A percentile compares a stretch with the other conserved stretches of the same genome.
Evolutionary conservation across 225 moss, liverwort and hornwort species (phyloP).

Genomic region (Polytrichum formosum): DNA sequence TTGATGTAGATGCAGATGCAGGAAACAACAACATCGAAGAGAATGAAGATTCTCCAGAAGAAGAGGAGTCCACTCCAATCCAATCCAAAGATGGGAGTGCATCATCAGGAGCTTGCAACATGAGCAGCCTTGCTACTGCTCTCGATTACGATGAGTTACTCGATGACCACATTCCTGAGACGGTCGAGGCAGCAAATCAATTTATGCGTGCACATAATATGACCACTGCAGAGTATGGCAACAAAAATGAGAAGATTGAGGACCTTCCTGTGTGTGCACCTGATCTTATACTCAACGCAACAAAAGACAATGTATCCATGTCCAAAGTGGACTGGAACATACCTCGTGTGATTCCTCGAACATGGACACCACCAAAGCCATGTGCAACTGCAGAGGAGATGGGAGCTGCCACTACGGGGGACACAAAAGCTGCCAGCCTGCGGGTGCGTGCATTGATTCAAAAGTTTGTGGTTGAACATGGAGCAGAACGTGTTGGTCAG

Average conservation of each 20-base stretch:
- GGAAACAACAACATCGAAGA: too few species aligned
- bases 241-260: background rate
- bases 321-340: conserved; percentile 33
- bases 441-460: conserved; percentile 58
- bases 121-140: background rate
- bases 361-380: conserved; percentile 28
- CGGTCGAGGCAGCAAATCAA: background rate
- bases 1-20: too few species aligned
- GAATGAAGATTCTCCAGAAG: background rate
- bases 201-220: background rate
- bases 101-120: background rate
- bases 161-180: background rate
- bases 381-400: conserved; percentile 78
- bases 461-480: conserved; percentile 45
- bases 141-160: background rate
- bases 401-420: conserved; percentile 54
- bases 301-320: background rate
- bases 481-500: conserved; percentile 42
- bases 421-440: conserved; percentile 56
- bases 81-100: background rate
- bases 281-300: background rate
- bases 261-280: background rate
- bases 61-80: too few species aligned
- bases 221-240: background rate
- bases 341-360: conserved; percentile 27